Base-by-base conservation (phyloP, 257 asterid species). In the Forsythia viridissima region DNA sequence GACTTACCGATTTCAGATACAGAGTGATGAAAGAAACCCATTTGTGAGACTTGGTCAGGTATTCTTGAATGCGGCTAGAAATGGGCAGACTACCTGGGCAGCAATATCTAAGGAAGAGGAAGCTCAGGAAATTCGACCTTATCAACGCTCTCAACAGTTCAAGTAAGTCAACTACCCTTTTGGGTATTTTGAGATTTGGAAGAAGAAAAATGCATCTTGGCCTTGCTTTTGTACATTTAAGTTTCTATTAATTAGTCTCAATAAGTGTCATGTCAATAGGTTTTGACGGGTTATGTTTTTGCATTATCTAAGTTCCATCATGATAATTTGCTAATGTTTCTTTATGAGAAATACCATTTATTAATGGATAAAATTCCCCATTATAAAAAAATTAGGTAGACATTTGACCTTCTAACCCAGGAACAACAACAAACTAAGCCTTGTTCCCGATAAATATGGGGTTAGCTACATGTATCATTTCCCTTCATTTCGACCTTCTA, bases 1-100 rank as follows among this genome's bases (percentile, higher is more conserved):
- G 11, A 82, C 85, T 24, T 82, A 82, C 43, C 51, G 83, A n/a
- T 82, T 78, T 51, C 39, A 69, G 59, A 44, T 12, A 44, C 8
- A 12, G 9, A 4, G 4, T 37, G 71, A n/a, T 15, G 37, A 72
- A 36, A n/a, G 30, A 63, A 74, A 42, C 57, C 74, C 85, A 24
- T 52, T 78, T 37, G 40, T 76, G 34, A 73, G 82, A 65, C 78
- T 82, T 40, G 74, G 77, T n/a, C 13, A 4, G 20, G 85, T 74
- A 43, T 74, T 78, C 57, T 34, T 52, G 40, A 73, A 55, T 30
- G 75, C 82, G 1, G 40, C 12, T 43, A 78, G 71, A 69, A 82
- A 78, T 70, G 61, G 80, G 77, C 18, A 5, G 36, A 75, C 61
- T 6, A 39, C 20, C 6, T 38, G 9, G 18, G 73, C 3, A 12